Conservation (phyloP, 805 yeast genomes). For the Yamadazyma akitaensis region DNA sequence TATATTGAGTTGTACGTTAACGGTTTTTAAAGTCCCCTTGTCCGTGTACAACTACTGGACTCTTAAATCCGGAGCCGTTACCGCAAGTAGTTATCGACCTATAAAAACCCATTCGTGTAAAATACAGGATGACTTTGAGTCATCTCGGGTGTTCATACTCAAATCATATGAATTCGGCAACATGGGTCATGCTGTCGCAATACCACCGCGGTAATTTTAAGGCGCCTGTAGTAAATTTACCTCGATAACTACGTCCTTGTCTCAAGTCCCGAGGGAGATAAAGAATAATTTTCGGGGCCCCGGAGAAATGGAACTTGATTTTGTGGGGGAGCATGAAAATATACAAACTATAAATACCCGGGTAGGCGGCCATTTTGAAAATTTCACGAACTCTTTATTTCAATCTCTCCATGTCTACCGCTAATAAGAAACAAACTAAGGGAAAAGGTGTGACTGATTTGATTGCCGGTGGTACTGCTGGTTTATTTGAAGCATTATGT, state of each 20-base stretch:
- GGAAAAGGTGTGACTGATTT: slow-evolving; percentile 56
- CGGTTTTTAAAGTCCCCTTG: neutral
- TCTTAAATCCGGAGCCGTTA: neutral
- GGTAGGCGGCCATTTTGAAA: slow-evolving; percentile 3
- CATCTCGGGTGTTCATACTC: slow-evolving; percentile 4
- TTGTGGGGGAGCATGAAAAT: slow-evolving; percentile 16
- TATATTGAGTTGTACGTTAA: neutral
- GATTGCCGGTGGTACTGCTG: slow-evolving; percentile 96
- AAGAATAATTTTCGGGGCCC: slow-evolving; percentile 5
- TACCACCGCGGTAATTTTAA: neutral
- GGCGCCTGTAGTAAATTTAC: neutral
- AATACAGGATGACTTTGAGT: slow-evolving; percentile 1
- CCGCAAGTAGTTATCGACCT: slow-evolving; percentile 1
- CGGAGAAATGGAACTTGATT: slow-evolving; percentile 20
- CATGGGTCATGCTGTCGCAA: slow-evolving; percentile 1
- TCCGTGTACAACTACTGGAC: neutral
- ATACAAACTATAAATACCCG: slow-evolving; percentile 6
- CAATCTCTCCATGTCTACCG: slow-evolving; percentile 1
- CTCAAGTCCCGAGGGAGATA: slow-evolving; percentile 4
- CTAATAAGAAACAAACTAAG: slow-evolving; percentile 23
- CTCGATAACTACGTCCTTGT: neutral
- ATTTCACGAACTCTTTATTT: neutral
- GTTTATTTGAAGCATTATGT: slow-evolving; percentile 93
- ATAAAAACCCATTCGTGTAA: neutral
- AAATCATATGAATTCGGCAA: slow-evolving; percentile 5